phyloP scores from a whole-genome alignment of 371 early-diverging fungal species.

The Synchytrium microbalum region DNA sequence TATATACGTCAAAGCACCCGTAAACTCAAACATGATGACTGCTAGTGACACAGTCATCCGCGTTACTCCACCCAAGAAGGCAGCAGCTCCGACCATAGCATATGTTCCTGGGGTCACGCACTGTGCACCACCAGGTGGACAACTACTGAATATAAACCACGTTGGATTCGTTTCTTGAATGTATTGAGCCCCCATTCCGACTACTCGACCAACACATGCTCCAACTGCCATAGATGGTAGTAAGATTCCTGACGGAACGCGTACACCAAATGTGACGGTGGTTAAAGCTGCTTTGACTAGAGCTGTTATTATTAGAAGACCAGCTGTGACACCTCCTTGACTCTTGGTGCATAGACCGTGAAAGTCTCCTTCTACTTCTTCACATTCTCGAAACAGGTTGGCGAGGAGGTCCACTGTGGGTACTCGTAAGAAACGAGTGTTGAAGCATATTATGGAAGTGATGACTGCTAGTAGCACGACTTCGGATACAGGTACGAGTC shows the following conservation, averaged over 20 bases:
- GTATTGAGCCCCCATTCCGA: not conserved
- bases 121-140: slow-evolving; percentile 16
- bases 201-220: slow-evolving; percentile 34
- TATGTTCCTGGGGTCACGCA: slow-evolving; percentile 84
- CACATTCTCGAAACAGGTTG: slow-evolving; percentile 81
- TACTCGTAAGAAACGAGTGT: slow-evolving; percentile 67
- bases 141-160: slow-evolving; percentile 28
- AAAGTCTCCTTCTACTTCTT: slow-evolving; percentile 32
- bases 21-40: slow-evolving; percentile 92
- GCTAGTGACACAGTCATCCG: slow-evolving; percentile 56
- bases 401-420: slow-evolving; percentile 72
- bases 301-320: too few species aligned
- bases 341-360: slow-evolving; percentile 32
- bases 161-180: slow-evolving; percentile 16
- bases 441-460: slow-evolving; percentile 66
- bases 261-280: slow-evolving; percentile 20
- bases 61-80: not conserved
- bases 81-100: not conserved
- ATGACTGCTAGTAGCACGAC: slow-evolving; percentile 61
- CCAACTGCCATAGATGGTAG: slow-evolving; percentile 90
- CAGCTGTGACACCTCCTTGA: too few species aligned
- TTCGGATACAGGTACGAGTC: slow-evolving; percentile 59
- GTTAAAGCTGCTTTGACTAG: too few species aligned
- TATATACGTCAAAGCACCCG: slow-evolving; percentile 81
- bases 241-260: slow-evolving; percentile 85